These are phyloP conservation scores for Penicillium soppii DNA, from an alignment of 495 filamentous ascomycete species.

Conservation along the genomic window DNA sequence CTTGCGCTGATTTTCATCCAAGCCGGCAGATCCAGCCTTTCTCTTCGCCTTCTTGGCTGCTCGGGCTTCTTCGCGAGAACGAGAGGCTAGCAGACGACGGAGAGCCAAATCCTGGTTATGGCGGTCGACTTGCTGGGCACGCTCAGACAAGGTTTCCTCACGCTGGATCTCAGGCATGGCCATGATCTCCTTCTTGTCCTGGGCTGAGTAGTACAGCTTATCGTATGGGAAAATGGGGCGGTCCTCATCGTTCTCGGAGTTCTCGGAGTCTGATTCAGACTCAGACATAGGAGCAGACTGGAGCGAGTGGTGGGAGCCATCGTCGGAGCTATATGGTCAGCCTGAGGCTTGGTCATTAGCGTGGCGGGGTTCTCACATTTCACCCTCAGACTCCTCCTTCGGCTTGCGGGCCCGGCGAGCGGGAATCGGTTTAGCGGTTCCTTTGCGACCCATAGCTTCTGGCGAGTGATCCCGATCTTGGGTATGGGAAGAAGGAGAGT, in stretches of 20 bases:
- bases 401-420: slow-evolving; percentile 44
- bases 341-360: slow-evolving; percentile 5
- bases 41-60: slow-evolving; percentile 72
- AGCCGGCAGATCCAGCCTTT: slow-evolving; percentile 70
- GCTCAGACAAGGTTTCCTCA: slow-evolving; percentile 85
- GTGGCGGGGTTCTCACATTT: slow-evolving; percentile 61
- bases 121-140: slow-evolving; percentile 76
- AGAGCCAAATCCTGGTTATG: slow-evolving; percentile 80
- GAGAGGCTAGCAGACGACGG: slow-evolving; percentile 71
- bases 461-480: slow-evolving; percentile 29
- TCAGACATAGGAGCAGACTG: slow-evolving; percentile 88
- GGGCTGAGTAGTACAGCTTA: slow-evolving; percentile 74
- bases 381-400: slow-evolving; percentile 73
- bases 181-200: slow-evolving; percentile 81
- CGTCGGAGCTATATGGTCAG: slow-evolving; percentile 51
- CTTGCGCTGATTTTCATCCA: slow-evolving; percentile 74
- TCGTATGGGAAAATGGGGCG: slow-evolving; percentile 79
- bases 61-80: slow-evolving; percentile 59
- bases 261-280: slow-evolving; percentile 56
- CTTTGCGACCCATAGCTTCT: slow-evolving; percentile 45
- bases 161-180: slow-evolving; percentile 86
- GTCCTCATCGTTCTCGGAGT: slow-evolving; percentile 50
- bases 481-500: slow-evolving; percentile 37
- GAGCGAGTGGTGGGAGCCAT: slow-evolving; percentile 70
- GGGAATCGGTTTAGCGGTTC: slow-evolving; percentile 39